These are phyloP conservation scores for Heterobasidion occidentale DNA, from an alignment of 1,284 basidiomycete species.

Conservation along the genomic window DNA sequence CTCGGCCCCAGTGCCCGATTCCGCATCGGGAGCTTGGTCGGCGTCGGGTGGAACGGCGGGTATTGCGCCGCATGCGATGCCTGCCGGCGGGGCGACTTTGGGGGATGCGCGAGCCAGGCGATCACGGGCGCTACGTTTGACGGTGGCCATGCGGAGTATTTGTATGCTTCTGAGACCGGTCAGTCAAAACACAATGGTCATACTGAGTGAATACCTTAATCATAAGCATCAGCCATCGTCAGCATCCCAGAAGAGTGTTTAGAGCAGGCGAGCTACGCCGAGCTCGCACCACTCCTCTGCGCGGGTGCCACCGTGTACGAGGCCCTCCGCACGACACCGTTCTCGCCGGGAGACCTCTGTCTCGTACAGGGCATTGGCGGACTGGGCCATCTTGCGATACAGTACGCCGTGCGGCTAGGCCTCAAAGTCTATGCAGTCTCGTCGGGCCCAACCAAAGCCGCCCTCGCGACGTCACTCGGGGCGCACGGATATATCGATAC, in stretches of 20 bases:
- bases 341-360: constrained; percentile 9
- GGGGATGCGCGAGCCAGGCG: constrained; percentile 10
- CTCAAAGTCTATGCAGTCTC: constrained; percentile 19
- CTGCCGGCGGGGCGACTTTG: constrained; percentile 14
- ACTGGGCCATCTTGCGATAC: constrained; percentile 24
- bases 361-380: constrained; percentile 13
- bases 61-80: constrained; percentile 12
- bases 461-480: constrained; percentile 14
- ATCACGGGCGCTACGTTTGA: constrained; percentile 13
- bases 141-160: constrained; percentile 10
- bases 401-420: constrained; percentile 22
- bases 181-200: constrained; percentile 2
- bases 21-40: constrained; percentile 11
- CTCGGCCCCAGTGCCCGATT: constrained; percentile 2
- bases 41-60: constrained; percentile 16
- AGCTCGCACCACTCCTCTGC: constrained; percentile 16
- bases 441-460: constrained; percentile 7
- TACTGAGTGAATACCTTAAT: neutral
- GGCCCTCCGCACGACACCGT: constrained; percentile 4
- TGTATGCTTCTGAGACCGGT: constrained; percentile 9
- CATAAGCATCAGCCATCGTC: constrained; percentile 10
- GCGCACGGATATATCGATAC: constrained; percentile 21
- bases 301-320: constrained; percentile 15
- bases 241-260: constrained; percentile 12
- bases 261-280: constrained; percentile 11